A percentile compares a stretch with the other conserved stretches of the same genome.
Evolutionary conservation across 495 filamentous ascomycete genomes (phyloP).

Genomic region (Bryoglossum gracile): DNA sequence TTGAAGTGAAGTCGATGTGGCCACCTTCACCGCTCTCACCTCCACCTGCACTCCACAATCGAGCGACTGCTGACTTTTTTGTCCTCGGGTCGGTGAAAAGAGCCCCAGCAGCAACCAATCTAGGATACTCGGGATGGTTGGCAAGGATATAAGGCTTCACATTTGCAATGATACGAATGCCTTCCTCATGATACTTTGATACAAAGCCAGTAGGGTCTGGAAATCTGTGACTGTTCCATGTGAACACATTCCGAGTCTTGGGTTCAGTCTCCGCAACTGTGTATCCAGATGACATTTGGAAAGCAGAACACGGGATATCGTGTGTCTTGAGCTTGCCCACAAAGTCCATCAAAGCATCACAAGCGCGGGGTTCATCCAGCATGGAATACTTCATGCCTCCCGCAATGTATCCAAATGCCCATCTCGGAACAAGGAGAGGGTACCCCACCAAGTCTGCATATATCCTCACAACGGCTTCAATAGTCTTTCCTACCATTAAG

Average conservation of each 20-base stretch:
- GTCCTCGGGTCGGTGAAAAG: conserved; percentile 55
- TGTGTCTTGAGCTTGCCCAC: conserved; percentile 49
- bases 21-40: conserved; percentile 61
- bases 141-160: conserved; percentile 63
- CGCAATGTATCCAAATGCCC: conserved; percentile 62
- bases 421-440: conserved; percentile 56
- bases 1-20: conserved; percentile 62
- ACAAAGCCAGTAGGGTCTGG: conserved; percentile 56
- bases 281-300: conserved; percentile 67
- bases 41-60: conserved; percentile 61
- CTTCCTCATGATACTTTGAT: conserved; percentile 49
- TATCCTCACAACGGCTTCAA: conserved; percentile 53
- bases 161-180: conserved; percentile 60
- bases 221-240: conserved; percentile 61
- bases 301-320: conserved; percentile 63
- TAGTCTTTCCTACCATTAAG: conserved; percentile 54
- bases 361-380: conserved; percentile 53
- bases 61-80: conserved; percentile 44
- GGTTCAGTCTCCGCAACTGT: conserved; percentile 58
- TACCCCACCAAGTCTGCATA: conserved; percentile 61
- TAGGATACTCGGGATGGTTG: conserved; percentile 56
- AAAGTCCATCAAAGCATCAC: conserved; percentile 51
- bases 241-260: conserved; percentile 64
- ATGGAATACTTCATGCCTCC: conserved; percentile 65
- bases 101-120: conserved; percentile 43